Conservation (phyloP, 441 rosid genomes). For the Isatis lusitanica region DNA sequence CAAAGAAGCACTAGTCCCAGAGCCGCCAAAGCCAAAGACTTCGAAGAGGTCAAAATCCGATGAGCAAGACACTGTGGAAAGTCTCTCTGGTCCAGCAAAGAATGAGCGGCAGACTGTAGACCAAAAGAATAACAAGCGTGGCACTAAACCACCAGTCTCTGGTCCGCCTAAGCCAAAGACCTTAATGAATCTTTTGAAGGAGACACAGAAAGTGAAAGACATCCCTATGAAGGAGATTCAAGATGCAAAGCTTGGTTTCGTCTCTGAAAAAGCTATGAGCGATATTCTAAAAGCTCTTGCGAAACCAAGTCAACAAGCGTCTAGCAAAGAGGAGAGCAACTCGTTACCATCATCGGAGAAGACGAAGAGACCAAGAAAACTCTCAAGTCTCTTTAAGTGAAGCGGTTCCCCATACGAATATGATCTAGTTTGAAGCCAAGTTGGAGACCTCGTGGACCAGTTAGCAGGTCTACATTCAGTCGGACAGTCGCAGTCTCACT, state of each 20-base stretch:
- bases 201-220: constrained; percentile 16
- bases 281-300: constrained; percentile 26
- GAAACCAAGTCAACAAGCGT: constrained; percentile 19
- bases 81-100: constrained; percentile 20
- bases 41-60: constrained; percentile 34
- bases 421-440: not conserved
- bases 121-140: constrained; percentile 20
- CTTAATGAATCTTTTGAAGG: constrained; percentile 31
- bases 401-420: not conserved
- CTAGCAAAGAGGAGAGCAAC: constrained; percentile 19
- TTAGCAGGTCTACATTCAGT: not conserved
- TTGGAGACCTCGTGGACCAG: not conserved
- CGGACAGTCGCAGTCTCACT: not conserved
- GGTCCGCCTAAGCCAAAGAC: constrained; percentile 31
- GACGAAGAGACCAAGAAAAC: constrained; percentile 18
- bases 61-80: constrained; percentile 19
- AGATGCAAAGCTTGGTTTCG: not conserved
- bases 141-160: constrained; percentile 11
- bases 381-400: constrained; percentile 37
- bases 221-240: constrained; percentile 1
- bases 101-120: constrained; percentile 16
- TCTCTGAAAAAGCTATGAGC: constrained; percentile 24
- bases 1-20: constrained; percentile 16
- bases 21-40: constrained; percentile 23
- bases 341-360: constrained; percentile 12